These are phyloP conservation scores for Metschnikowia orientalis DNA, from an alignment of 805 yeast species.

Conservation along the genomic window DNA sequence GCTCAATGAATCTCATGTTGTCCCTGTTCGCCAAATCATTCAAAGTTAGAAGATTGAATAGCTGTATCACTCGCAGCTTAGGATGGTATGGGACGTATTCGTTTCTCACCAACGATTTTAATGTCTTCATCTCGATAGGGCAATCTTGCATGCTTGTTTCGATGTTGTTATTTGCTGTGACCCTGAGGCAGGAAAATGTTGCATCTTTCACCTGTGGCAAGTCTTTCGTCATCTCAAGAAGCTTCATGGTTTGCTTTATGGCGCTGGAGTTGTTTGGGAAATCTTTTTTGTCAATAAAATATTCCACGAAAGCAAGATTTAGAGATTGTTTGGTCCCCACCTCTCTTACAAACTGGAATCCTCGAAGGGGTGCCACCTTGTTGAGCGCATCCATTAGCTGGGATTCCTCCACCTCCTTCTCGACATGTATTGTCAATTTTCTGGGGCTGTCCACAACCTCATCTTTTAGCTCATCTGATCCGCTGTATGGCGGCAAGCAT, in stretches of 20 bases:
- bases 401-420: constrained; percentile 44
- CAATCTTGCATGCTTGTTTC: constrained; percentile 35
- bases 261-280: constrained; percentile 14
- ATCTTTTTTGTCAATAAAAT: constrained; percentile 18
- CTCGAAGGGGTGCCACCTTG: constrained; percentile 37
- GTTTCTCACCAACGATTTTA: constrained; percentile 35
- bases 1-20: constrained; percentile 44
- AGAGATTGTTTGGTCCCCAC: constrained; percentile 45
- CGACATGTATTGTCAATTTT: constrained; percentile 43
- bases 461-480: constrained; percentile 22
- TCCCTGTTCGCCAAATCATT: constrained; percentile 55
- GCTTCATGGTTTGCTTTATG: constrained; percentile 10
- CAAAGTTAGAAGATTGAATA: constrained; percentile 62
- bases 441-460: constrained; percentile 40
- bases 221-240: constrained; percentile 12
- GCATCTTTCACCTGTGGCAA: constrained; percentile 21
- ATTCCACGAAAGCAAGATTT: constrained; percentile 58
- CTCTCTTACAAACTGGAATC: constrained; percentile 44
- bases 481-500: constrained; percentile 17
- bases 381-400: constrained; percentile 40
- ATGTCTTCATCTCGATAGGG: constrained; percentile 32
- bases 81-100: constrained; percentile 34
- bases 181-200: constrained; percentile 31
- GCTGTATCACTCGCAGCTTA: constrained; percentile 52
- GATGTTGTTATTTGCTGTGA: constrained; percentile 12